These are phyloP conservation scores for Epichloe aotearoae DNA, from an alignment of 2,329 filamentous ascomycete species.

Conservation along the genomic window DNA sequence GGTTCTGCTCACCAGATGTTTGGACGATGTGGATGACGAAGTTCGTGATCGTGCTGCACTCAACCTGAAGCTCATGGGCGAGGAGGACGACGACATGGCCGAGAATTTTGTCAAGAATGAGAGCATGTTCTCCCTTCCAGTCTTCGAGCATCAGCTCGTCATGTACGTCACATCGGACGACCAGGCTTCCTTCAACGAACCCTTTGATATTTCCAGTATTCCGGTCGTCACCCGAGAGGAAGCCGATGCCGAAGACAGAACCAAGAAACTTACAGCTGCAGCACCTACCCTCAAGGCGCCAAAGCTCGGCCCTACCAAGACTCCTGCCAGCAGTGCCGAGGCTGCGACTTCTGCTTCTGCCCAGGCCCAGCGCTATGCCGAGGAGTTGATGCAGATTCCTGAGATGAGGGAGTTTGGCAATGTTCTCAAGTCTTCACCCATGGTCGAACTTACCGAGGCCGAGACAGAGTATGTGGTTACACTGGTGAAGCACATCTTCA, in stretches of 20 bases:
- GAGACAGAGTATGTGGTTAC: conserved; percentile 96
- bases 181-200: conserved; percentile 66
- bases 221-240: conserved; percentile 92
- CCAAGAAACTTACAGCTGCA: conserved; percentile 89
- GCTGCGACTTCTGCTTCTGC: conserved; percentile 64
- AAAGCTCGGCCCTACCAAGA: conserved; percentile 63
- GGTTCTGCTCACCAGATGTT: conserved; percentile 80
- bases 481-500: conserved; percentile 94
- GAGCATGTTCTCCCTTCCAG: conserved; percentile 86
- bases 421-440: conserved; percentile 78
- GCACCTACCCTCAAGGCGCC: conserved; percentile 91
- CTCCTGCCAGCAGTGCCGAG: conserved; percentile 55
- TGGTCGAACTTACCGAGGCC: conserved; percentile 85
- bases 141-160: conserved; percentile 92
- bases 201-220: conserved; percentile 85
- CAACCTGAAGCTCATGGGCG: conserved; percentile 82
- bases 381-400: conserved; percentile 77
- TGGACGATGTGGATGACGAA: conserved; percentile 96
- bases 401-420: conserved; percentile 83
- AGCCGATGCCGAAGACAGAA: conserved; percentile 88
- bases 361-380: conserved; percentile 74
- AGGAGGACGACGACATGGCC: conserved; percentile 81
- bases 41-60: conserved; percentile 90
- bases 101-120: conserved; percentile 88
- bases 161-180: conserved; percentile 94